A percentile compares a stretch with the other conserved stretches of the same genome.
These are phyloP conservation scores for Phytopythium ostracodes DNA, from an alignment of 352 stramenopile genomes.

Conservation along the genomic window DNA sequence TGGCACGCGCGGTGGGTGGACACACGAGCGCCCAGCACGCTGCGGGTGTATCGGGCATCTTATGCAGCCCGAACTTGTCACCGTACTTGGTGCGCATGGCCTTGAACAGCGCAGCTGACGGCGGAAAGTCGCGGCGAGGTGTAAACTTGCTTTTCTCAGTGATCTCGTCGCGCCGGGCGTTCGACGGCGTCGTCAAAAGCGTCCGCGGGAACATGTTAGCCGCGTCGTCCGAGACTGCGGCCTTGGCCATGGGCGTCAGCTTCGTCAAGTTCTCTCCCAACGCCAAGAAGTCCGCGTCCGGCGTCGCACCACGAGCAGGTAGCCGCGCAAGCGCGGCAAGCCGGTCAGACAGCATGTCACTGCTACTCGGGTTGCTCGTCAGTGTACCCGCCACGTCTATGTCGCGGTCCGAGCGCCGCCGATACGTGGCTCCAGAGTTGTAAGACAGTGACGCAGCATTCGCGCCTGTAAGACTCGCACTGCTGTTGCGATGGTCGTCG, in stretches of 20 bases:
- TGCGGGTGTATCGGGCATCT: conserved; percentile 65
- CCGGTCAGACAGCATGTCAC: conserved; percentile 12
- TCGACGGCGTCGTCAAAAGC: conserved; percentile 50
- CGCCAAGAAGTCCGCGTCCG: conserved; percentile 44
- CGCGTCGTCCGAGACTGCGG: conserved; percentile 55
- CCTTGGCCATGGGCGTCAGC: conserved; percentile 42
- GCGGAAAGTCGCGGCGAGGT: conserved; percentile 73
- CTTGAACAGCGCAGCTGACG: conserved; percentile 81
- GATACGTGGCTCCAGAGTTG: conserved; percentile 18
- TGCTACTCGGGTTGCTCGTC: conserved; percentile 4
- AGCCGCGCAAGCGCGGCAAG: conserved; percentile 25
- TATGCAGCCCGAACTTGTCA: conserved; percentile 69
- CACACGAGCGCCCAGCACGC: conserved; percentile 78
- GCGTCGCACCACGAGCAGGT: conserved; percentile 20
- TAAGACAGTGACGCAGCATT: conserved; percentile 12
- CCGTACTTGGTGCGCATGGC: conserved; percentile 82
- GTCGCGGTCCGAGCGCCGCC: conserved; percentile 13
- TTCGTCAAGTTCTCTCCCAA: conserved; percentile 69
- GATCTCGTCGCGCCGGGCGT: conserved; percentile 62
- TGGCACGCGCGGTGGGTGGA: conserved; percentile 49
- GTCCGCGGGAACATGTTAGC: conserved; percentile 73
- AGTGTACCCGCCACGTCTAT: conserved; percentile 9
- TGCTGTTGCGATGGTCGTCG: not conserved
- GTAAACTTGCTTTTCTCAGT: conserved; percentile 82
- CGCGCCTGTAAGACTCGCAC: not conserved